phyloP scores from a whole-genome alignment of 139 green algal genomes.

The Micractinium sp. region DNA sequence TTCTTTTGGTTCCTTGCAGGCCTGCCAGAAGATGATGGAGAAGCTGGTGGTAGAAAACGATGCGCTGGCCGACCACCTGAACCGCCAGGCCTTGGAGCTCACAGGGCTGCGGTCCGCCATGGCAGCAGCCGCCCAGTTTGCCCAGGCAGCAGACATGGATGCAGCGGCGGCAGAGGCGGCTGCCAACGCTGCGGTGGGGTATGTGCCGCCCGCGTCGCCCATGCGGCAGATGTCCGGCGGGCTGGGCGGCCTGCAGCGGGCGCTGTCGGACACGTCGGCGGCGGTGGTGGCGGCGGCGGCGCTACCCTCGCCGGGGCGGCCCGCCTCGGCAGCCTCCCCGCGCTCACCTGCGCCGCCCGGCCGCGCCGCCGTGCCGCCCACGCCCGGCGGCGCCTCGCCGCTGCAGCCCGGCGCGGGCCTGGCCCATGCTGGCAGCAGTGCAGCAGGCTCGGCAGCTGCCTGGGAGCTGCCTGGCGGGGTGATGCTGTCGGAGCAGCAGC shows the following conservation, averaged over 20 bases:
- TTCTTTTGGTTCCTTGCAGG: conserved; percentile 23
- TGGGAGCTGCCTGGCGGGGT: conserved; percentile 37
- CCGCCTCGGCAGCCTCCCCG: neutral
- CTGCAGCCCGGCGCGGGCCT: neutral
- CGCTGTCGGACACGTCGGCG: neutral
- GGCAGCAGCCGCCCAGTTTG: conserved; percentile 14
- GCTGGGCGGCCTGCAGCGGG: neutral
- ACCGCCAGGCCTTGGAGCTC: conserved; percentile 31
- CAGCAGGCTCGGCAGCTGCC: neutral
- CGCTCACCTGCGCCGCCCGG: neutral
- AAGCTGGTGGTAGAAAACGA: conserved; percentile 48
- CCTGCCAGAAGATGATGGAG: conserved; percentile 33
- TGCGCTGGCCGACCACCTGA: conserved; percentile 43
- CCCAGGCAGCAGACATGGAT: conserved; percentile 5
- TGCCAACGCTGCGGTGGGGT: neutral
- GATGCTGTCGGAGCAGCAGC: conserved; percentile 27
- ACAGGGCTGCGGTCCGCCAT: neutral
- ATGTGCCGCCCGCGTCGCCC: neutral
- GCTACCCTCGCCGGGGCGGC: neutral
- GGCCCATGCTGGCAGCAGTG: too few relatives aligned
- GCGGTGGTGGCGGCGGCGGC: neutral
- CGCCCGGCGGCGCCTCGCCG: neutral
- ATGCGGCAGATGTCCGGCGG: conserved; percentile 9
- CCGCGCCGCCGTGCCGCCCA: neutral
- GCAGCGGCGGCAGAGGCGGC: neutral